These are phyloP conservation scores for Chloris gayana DNA, from an alignment of 176 grass and related monocot species.

Conservation along the genomic window DNA sequence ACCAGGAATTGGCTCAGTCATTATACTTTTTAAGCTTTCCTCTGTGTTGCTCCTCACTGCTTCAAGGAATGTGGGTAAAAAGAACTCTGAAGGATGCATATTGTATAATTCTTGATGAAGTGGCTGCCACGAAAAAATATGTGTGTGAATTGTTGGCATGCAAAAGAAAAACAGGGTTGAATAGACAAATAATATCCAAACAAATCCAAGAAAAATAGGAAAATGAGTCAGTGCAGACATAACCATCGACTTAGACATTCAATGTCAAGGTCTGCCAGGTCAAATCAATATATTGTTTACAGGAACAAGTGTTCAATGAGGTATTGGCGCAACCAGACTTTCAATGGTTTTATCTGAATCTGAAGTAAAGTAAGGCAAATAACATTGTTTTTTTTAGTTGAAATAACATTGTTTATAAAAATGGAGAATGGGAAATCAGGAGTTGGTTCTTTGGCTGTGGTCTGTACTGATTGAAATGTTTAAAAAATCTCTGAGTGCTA, in stretches of 20 bases:
- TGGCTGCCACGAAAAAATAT: slow-evolving; percentile 57
- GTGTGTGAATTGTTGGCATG: slow-evolving; percentile 28
- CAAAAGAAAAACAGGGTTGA: background rate
- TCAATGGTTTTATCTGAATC: background rate
- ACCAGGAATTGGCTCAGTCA: slow-evolving; percentile 81
- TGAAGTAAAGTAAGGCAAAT: background rate
- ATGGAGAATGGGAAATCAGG: background rate
- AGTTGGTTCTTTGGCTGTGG: background rate
- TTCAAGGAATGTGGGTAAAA: slow-evolving; percentile 83
- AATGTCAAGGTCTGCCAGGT: background rate
- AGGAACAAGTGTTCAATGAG: background rate
- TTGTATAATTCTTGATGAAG: slow-evolving; percentile 84
- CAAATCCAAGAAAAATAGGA: slow-evolving; percentile 1
- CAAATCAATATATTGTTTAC: background rate
- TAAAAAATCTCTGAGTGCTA: background rate
- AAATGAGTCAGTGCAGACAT: background rate
- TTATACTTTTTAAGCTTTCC: slow-evolving; percentile 84
- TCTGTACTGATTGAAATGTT: background rate
- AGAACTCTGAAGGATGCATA: slow-evolving; percentile 75
- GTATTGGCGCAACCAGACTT: background rate
- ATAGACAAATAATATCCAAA: background rate
- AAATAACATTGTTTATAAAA: too few species aligned
- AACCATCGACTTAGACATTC: background rate
- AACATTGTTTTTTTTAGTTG: too few species aligned
- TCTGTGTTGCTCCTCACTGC: slow-evolving; percentile 76